Evolutionary conservation across 768 basidiomycete genomes (phyloP), one percentile per base, ranked within the genome.

Genomic region (Lentinula sp.): DNA sequence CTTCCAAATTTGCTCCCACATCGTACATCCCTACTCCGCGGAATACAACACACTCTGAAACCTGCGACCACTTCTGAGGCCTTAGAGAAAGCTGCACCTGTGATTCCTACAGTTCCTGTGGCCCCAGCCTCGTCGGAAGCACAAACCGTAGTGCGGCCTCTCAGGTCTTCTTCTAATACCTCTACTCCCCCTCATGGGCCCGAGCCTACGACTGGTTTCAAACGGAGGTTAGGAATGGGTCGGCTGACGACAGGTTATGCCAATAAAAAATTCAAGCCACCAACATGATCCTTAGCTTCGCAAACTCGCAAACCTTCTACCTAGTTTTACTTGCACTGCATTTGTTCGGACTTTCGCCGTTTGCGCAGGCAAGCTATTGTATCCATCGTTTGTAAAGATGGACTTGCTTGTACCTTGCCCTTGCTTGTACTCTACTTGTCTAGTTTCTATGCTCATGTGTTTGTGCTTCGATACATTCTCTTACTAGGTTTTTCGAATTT

Each of bases 211-310:
- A 59, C 61, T 52, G 79, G 78, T 35, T 70, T 69, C 16, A 88
- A 87, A 66, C 77, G 85, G 61, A 76, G 85, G 48, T 72, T 88
- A 57, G 87, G 87, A 0, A 86, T 88, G 85, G 85, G 84, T 16
- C 75, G 82, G 65, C 69, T 70, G 4, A 71, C 70, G 6, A 71
- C 64, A 28, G 81, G 83, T 3, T 88, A 88, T 67, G 66, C 81
- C 23, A 89, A 87, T 70, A 89, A 88, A 72, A 88, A 85, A 72
- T 88, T 87, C 77, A 88, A 86, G 71, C 69, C 75, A n/a, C 85
- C 81, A 43, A 71, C 70, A 49, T 76, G 60, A 72, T 46, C 6
- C 23, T 6, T 8, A 48, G 4, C 23, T 6, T 20, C 46, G 4
- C 37, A 4, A 39, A 39, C 37, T 39, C 28, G 28, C 3, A 28